These are phyloP conservation scores for Sindora glabra DNA, from an alignment of 306 rosid genomes.

Conservation along the genomic window DNA sequence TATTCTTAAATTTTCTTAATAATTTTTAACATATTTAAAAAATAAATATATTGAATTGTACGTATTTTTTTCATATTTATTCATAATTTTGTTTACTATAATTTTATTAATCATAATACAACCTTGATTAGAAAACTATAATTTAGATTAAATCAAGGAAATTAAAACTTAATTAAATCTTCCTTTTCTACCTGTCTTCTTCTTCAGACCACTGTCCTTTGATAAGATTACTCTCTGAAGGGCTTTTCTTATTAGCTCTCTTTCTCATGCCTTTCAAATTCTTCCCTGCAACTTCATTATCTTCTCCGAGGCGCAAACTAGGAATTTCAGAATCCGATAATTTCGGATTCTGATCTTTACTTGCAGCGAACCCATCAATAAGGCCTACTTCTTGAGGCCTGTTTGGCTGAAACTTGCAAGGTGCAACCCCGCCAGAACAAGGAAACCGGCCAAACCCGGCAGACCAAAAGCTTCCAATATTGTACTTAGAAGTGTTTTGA, in stretches of 20 bases:
- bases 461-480: not conserved
- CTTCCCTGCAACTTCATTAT: constrained; percentile 6
- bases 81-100: too few species aligned
- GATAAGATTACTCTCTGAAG: constrained; percentile 32
- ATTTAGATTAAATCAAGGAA: too few species aligned
- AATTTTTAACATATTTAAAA: too few species aligned
- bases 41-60: too few species aligned
- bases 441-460: not conserved
- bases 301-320: constrained; percentile 5
- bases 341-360: too few species aligned
- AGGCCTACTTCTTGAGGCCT: constrained; percentile 12
- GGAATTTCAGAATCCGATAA: constrained; percentile 10
- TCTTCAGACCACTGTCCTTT: constrained; percentile 90
- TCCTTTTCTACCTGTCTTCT: constrained; percentile 64
- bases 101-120: too few species aligned
- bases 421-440: constrained; percentile 22
- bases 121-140: too few species aligned
- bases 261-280: constrained; percentile 20
- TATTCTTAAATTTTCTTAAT: too few species aligned
- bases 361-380: constrained; percentile 19
- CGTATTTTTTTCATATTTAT: too few species aligned
- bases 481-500: constrained; percentile 15
- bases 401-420: constrained; percentile 7
- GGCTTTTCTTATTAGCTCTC: constrained; percentile 32
- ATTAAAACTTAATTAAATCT: not conserved